Conservation (phyloP, 2,329 filamentous ascomycete genomes). For the Fusarium verticillioides region DNA sequence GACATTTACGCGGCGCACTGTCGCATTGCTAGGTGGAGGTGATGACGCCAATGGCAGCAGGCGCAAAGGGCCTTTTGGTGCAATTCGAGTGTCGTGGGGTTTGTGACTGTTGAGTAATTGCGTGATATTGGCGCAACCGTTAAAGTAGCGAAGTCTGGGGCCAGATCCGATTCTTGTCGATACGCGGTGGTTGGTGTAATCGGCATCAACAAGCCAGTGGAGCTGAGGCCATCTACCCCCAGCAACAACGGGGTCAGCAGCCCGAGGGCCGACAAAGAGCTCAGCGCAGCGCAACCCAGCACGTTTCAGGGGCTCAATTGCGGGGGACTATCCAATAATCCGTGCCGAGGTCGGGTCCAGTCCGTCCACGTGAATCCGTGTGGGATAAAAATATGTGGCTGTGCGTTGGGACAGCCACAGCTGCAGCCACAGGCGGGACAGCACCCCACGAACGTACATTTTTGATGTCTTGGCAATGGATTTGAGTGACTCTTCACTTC, state of each 20-base stretch:
- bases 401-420: background rate
- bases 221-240: constrained; percentile 45
- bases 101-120: constrained; percentile 9
- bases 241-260: constrained; percentile 42
- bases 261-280: constrained; percentile 42
- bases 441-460: constrained; percentile 39
- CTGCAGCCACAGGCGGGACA: constrained; percentile 44
- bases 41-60: constrained; percentile 36
- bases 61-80: constrained; percentile 29
- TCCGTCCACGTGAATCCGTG: constrained; percentile 37
- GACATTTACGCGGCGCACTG: constrained; percentile 61
- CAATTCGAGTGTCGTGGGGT: background rate
- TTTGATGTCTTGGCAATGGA: constrained; percentile 41
- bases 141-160: constrained; percentile 29
- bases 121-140: constrained; percentile 13
- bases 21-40: constrained; percentile 49
- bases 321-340: constrained; percentile 43
- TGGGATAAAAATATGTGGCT: constrained; percentile 19
- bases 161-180: constrained; percentile 39
- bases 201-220: constrained; percentile 45
- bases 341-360: constrained; percentile 39
- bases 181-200: constrained; percentile 47
- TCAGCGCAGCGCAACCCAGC: constrained; percentile 10
- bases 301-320: constrained; percentile 41
- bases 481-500: constrained; percentile 45